Base-by-base conservation (phyloP, 495 filamentous ascomycete species). In the Aspergillus campestris region DNA sequence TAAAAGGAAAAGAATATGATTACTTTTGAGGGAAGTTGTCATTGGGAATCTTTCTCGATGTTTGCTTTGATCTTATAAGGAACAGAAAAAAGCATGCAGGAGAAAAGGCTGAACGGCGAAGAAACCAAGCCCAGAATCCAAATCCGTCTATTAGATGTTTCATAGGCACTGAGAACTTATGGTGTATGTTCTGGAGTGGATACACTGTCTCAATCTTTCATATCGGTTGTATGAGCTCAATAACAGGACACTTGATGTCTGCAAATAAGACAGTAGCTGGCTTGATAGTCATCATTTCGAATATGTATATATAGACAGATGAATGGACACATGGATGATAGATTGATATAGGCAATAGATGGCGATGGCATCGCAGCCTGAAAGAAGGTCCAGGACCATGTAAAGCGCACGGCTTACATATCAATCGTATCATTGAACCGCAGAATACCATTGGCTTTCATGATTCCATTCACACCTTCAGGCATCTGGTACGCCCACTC, bases 391-490 rank as follows among this genome's bases (percentile, higher is more conserved):
- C 31, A 46, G 13, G 15, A 45, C 14, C 1, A 18, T 27, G 18
- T n/a, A 38, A 37, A 18, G 38, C 27, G 33, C 36, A 34, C n/a
- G n/a, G n/a, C n/a, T 73, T 55, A 98, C 75, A 96, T 91, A 52
- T 95, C 90, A 66, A 98, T 89, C 56, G 80, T 87, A 64, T 94
- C 89, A 62, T 91, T 90, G 60, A 98, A 98, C 60, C 83, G 73
- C 56, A 98, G 67, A 41, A 97, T 82, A 4, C 90, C 92, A 56
- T 94, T 86, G 37, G 77, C 78, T 66, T 78, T 87, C 51, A 97
- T 70, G 47, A 92, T 66, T 10, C 92, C 92, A 64, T 98, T 92
- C 37, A 96, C 82, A 9, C 88, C 87, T 18, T 76, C 67, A 15
- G 74, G 73, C 63, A 80, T 73, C 29, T 66, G 65, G 47, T 70